phyloP scores from a whole-genome alignment of 2,329 filamentous ascomycete species.

The Fusarium tanahbumbuense region DNA sequence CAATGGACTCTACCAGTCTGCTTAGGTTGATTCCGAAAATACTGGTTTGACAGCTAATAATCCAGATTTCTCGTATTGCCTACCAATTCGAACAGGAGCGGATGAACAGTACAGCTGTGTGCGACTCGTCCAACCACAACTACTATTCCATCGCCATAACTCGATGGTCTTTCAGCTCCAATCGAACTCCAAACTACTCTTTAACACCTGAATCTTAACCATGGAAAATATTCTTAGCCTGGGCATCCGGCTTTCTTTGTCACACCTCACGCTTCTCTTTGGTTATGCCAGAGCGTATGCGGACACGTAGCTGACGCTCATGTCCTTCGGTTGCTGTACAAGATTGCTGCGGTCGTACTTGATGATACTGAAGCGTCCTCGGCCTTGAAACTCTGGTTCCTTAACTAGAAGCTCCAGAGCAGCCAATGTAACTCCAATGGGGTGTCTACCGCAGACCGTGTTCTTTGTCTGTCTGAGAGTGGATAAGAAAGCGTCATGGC shows the following conservation, averaged over 20 bases:
- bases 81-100: neutral
- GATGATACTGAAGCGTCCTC: no score
- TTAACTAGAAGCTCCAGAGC: no score
- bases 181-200: neutral
- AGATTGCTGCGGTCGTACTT: slow-evolving; percentile 88
- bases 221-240: no score
- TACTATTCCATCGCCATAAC: neutral
- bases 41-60: neutral
- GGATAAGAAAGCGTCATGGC: no score
- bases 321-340: slow-evolving; percentile 74
- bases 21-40: slow-evolving; percentile 8
- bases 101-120: neutral
- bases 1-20: neutral
- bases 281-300: no score
- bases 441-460: slow-evolving; percentile 94
- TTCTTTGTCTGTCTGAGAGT: slow-evolving; percentile 71
- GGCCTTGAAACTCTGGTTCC: no score
- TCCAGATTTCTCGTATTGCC: slow-evolving; percentile 5
- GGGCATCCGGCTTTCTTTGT: no score
- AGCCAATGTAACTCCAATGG: slow-evolving; percentile 93
- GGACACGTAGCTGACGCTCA: slow-evolving; percentile 94
- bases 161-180: neutral
- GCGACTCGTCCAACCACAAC: neutral
- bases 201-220: no score
- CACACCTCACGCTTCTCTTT: no score